A percentile compares a stretch with the other conserved stretches of the same genome.
phyloP scores from a whole-genome alignment of 1,139 yeast genomes.

The Lodderomyces elongisporus region DNA sequence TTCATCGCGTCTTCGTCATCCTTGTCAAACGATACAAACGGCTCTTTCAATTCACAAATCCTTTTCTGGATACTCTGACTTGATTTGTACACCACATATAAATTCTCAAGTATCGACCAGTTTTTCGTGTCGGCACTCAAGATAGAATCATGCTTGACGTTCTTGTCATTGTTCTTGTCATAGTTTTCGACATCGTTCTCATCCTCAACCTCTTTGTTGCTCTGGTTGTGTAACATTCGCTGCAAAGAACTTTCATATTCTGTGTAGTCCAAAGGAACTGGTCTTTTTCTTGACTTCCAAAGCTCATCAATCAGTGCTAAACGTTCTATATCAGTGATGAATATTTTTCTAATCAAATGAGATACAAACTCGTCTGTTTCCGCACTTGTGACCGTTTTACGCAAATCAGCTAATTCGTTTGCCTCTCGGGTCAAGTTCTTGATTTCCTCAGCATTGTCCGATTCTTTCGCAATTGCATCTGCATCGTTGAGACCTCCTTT shows the following conservation, averaged over 20 bases:
- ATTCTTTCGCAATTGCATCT: constrained; percentile 41
- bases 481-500: constrained; percentile 24
- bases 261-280: constrained; percentile 51
- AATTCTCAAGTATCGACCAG: constrained; percentile 64
- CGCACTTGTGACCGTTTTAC: constrained; percentile 35
- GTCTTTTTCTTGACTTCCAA: constrained; percentile 71
- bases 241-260: constrained; percentile 12
- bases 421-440: constrained; percentile 66
- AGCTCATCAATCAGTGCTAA: constrained; percentile 65
- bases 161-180: no score
- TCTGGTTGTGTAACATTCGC: constrained; percentile 8
- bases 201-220: no score
- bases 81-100: constrained; percentile 54
- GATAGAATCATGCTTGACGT: no score
- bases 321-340: constrained; percentile 67
- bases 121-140: constrained; percentile 51
- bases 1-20: constrained; percentile 89
- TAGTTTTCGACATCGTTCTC: constrained; percentile 1
- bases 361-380: constrained; percentile 28
- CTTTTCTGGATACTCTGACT: constrained; percentile 49
- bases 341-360: constrained; percentile 52
- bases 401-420: constrained; percentile 67
- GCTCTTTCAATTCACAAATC: constrained; percentile 31
- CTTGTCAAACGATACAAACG: constrained; percentile 73
- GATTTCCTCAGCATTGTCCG: constrained; percentile 62